These are phyloP conservation scores for Dicorynia guianensis DNA, from an alignment of 306 rosid genomes.

Conservation along the genomic window DNA sequence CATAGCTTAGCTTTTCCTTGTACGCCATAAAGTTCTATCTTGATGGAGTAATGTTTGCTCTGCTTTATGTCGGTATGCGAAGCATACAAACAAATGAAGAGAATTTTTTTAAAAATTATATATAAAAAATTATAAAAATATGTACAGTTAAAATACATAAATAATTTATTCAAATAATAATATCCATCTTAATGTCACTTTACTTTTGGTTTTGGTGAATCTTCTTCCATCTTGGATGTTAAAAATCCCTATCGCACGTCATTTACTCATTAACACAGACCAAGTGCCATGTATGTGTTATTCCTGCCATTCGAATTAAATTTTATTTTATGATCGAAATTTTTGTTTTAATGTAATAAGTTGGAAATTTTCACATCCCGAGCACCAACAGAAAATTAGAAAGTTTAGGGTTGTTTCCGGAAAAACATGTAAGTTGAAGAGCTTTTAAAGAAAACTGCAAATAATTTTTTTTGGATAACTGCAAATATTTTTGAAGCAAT, in stretches of 20 bases:
- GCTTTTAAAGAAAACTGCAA: slow-evolving; percentile 8
- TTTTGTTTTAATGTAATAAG: too few species aligned
- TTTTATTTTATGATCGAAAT: too few species aligned
- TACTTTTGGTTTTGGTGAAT: background rate
- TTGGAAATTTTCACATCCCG: too few species aligned
- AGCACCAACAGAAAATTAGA: background rate
- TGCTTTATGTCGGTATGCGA: too few species aligned
- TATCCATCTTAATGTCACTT: background rate
- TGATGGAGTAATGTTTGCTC: too few species aligned
- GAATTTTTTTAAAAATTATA: too few species aligned
- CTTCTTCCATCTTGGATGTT: background rate
- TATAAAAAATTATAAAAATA: too few species aligned
- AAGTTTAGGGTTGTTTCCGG: background rate
- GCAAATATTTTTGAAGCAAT: background rate
- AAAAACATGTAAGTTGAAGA: slow-evolving; percentile 22
- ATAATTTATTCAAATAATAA: too few species aligned
- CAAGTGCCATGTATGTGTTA: background rate
- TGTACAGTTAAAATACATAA: too few species aligned
- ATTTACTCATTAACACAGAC: background rate
- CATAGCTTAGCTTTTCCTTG: background rate
- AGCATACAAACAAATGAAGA: too few species aligned
- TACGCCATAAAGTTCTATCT: background rate
- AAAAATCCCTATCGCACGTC: background rate
- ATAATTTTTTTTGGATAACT: slow-evolving; percentile 23
- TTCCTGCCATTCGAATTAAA: too few species aligned